These are phyloP conservation scores for Blepharisma stoltei DNA, from an alignment of 73 alveolate species.

Conservation along the genomic window DNA sequence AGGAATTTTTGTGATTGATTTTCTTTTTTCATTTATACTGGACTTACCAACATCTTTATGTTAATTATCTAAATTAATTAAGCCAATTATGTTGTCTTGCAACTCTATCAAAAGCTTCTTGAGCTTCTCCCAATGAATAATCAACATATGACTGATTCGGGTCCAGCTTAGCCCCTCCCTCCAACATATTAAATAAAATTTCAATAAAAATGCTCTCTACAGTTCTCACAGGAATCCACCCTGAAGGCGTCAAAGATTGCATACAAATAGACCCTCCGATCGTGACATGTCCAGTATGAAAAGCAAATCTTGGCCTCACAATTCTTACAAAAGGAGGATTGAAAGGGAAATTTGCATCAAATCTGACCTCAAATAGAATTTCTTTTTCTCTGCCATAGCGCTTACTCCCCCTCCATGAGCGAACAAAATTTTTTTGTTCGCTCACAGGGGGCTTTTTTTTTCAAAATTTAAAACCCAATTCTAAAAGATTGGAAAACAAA, in stretches of 20 bases:
- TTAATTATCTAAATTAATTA: not conserved
- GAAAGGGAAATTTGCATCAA: conserved; percentile 44
- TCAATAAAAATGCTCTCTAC: conserved; percentile 59
- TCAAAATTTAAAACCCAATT: no score
- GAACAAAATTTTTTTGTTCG: no score
- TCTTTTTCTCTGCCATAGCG: conserved; percentile 30
- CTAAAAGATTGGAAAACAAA: no score
- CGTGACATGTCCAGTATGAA: conserved; percentile 78
- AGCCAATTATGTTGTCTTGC: conserved; percentile 70
- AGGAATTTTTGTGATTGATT: no score
- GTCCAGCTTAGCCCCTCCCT: conserved; percentile 61
- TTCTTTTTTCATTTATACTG: no score
- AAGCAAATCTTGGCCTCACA: conserved; percentile 64
- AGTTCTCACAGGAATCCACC: conserved; percentile 68
- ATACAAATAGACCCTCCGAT: conserved; percentile 75
- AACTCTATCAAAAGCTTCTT: conserved; percentile 64
- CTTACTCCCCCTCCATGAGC: no score
- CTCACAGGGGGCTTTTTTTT: no score
- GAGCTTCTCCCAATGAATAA: conserved; percentile 56
- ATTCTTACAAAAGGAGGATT: conserved; percentile 72
- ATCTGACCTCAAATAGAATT: conserved; percentile 43
- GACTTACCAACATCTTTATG: no score
- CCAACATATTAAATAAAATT: conserved; percentile 39
- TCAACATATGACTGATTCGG: conserved; percentile 9
- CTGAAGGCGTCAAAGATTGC: conserved; percentile 65